phyloP scores from a whole-genome alignment of 202 grass and related monocot species.

The Alloteropsis angusta region DNA sequence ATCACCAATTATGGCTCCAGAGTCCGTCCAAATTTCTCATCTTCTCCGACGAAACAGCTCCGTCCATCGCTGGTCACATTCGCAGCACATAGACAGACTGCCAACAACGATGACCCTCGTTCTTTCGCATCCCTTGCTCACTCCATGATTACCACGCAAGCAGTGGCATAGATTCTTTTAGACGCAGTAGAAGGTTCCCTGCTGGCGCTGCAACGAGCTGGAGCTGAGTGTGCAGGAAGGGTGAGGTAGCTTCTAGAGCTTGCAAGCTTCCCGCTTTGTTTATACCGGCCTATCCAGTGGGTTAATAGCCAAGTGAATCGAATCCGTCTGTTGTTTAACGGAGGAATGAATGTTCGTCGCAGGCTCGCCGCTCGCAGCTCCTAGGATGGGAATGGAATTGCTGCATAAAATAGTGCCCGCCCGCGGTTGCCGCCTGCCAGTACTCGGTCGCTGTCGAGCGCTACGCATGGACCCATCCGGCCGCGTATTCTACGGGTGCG shows the following conservation, averaged over 20 bases:
- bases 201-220: neutral
- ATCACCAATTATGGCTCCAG: neutral
- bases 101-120: neutral
- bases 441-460: constrained; percentile 11
- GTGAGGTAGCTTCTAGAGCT: neutral
- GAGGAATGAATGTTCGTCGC: constrained; percentile 16
- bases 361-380: constrained; percentile 16
- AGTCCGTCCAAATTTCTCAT: neutral
- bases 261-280: neutral
- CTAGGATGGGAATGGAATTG: neutral
- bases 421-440: neutral
- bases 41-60: neutral
- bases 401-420: neutral
- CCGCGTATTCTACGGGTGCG: neutral
- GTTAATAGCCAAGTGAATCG: neutral
- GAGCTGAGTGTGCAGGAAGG: neutral
- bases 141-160: no score
- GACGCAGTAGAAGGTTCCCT: neutral
- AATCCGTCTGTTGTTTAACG: neutral
- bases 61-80: neutral
- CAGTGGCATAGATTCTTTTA: neutral
- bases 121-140: neutral
- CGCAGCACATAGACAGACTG: neutral
- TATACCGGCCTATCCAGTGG: neutral
- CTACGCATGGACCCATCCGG: neutral